Conservation (phyloP, 2,329 filamentous ascomycete genomes). For the Epichloe hybrida region DNA sequence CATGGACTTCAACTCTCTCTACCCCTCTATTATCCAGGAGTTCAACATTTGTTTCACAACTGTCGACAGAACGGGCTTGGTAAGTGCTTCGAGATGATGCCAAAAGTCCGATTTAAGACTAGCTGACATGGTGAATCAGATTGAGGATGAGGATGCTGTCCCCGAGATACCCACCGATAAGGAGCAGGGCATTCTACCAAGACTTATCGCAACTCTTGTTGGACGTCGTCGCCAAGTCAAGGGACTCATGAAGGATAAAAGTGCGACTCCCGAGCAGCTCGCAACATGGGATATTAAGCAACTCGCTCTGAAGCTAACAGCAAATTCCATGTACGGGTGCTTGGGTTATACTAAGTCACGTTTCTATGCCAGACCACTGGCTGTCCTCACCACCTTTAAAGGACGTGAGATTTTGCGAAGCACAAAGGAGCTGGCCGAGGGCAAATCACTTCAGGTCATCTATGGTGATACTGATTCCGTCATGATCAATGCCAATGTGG, state of each 20-base stretch:
- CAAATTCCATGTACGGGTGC: slow-evolving; percentile 99
- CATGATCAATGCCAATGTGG: slow-evolving; percentile 99
- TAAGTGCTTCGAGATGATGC: slow-evolving; percentile 28
- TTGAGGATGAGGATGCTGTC: slow-evolving; percentile 71
- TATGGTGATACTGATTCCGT: slow-evolving; percentile 99
- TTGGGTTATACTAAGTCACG: slow-evolving; percentile 92
- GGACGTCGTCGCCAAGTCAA: slow-evolving; percentile 84
- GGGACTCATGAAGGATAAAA: slow-evolving; percentile 89
- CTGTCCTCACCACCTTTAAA: slow-evolving; percentile 92
- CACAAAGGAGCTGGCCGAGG: slow-evolving; percentile 91
- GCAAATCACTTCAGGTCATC: slow-evolving; percentile 82
- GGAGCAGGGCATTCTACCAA: slow-evolving; percentile 73
- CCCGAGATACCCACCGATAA: slow-evolving; percentile 73
- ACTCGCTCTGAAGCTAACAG: slow-evolving; percentile 87
- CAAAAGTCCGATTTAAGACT: slow-evolving; percentile 9
- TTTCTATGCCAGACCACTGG: slow-evolving; percentile 90
- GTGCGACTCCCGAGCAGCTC: slow-evolving; percentile 70
- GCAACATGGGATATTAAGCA: slow-evolving; percentile 98
- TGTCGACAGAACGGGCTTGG: slow-evolving; percentile 62
- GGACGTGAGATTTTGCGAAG: slow-evolving; percentile 93
- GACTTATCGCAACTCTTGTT: slow-evolving; percentile 84
- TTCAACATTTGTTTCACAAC: slow-evolving; percentile 99
- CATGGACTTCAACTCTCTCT: slow-evolving; percentile 99
- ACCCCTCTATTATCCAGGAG: slow-evolving; percentile 97
- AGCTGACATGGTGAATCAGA: slow-evolving; percentile 13